Evolutionary conservation across 2,329 filamentous ascomycete genomes (phyloP).

Genomic region (Pseudonectria buxi): DNA sequence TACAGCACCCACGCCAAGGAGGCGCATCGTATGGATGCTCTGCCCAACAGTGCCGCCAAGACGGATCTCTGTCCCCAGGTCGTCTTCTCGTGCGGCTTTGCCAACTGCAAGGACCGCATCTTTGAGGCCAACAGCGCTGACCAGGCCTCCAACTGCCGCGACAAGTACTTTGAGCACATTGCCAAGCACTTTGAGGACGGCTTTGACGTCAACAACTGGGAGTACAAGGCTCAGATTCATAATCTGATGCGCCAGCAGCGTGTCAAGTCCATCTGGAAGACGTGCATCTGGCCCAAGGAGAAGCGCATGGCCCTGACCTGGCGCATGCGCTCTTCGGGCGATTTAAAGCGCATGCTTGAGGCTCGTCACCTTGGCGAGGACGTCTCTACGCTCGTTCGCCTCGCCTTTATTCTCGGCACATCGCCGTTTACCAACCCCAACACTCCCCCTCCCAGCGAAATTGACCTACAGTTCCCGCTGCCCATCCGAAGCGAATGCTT

Average conservation of each 20-base stretch:
- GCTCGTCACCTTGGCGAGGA: conserved; percentile 36
- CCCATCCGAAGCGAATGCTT: conserved; percentile 31
- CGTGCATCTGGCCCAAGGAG: conserved; percentile 39
- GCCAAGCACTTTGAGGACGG: conserved; percentile 40
- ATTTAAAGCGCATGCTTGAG: conserved; percentile 39
- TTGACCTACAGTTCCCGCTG: conserved; percentile 33
- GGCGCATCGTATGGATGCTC: conserved; percentile 34
- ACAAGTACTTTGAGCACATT: conserved; percentile 41
- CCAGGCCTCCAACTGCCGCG: conserved; percentile 30
- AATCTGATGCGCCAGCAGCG: conserved; percentile 38
- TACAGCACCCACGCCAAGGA: conserved; percentile 39
- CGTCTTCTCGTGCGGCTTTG: conserved; percentile 39
- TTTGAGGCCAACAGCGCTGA: conserved; percentile 33
- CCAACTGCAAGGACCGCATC: conserved; percentile 35
- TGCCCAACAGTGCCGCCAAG: conserved; percentile 34
- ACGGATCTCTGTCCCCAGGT: conserved; percentile 37
- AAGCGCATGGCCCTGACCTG: conserved; percentile 34
- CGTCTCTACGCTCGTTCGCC: conserved; percentile 34
- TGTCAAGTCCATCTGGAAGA: conserved; percentile 39
- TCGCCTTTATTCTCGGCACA: conserved; percentile 38
- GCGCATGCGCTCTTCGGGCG: conserved; percentile 35
- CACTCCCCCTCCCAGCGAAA: conserved; percentile 32
- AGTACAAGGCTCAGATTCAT: conserved; percentile 37
- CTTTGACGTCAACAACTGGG: conserved; percentile 36
- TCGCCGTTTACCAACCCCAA: conserved; percentile 30